Evolutionary conservation across 345 rosid genomes (phyloP).

Genomic region (Gossypium longicalyx): DNA sequence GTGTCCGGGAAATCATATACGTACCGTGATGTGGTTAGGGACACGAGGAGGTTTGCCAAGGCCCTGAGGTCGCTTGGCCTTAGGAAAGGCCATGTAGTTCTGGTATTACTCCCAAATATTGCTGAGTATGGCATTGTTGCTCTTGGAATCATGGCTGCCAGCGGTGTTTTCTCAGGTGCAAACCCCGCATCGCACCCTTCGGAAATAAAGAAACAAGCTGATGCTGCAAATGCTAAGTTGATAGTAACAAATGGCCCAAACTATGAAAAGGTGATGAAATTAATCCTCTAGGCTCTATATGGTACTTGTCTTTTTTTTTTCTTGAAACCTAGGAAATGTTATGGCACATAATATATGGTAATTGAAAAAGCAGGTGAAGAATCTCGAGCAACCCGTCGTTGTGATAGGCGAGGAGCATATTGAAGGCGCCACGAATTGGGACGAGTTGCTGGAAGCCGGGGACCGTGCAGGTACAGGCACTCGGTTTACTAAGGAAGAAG

Average conservation of each 20-base stretch:
- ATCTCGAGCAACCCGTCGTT: conserved; percentile 48
- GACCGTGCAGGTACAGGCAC: conserved; percentile 37
- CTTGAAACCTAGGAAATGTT: neutral
- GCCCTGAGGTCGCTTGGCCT: conserved; percentile 77
- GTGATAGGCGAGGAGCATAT: conserved; percentile 50
- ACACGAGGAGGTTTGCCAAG: conserved; percentile 64
- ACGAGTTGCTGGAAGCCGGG: conserved; percentile 70
- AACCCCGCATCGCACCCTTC: conserved; percentile 73
- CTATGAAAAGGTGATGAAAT: conserved; percentile 56
- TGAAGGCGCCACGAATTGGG: conserved; percentile 62
- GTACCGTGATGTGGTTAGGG: conserved; percentile 60
- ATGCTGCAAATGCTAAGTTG: conserved; percentile 80
- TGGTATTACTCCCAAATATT: conserved; percentile 79
- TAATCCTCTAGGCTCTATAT: neutral
- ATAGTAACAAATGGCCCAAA: conserved; percentile 54
- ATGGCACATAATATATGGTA: neutral
- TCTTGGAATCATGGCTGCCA: conserved; percentile 87
- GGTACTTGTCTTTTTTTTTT: neutral
- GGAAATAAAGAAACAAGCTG: conserved; percentile 76
- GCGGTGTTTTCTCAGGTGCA: conserved; percentile 85
- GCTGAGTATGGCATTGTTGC: conserved; percentile 84
- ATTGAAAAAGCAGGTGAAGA: conserved; percentile 47
- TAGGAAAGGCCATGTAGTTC: conserved; percentile 74
- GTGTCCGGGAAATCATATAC: conserved; percentile 67
- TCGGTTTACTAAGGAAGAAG: conserved; percentile 21